Evolutionary conservation across 2,329 filamentous ascomycete genomes (phyloP).

Genomic region (Diaporthe humulicola): DNA sequence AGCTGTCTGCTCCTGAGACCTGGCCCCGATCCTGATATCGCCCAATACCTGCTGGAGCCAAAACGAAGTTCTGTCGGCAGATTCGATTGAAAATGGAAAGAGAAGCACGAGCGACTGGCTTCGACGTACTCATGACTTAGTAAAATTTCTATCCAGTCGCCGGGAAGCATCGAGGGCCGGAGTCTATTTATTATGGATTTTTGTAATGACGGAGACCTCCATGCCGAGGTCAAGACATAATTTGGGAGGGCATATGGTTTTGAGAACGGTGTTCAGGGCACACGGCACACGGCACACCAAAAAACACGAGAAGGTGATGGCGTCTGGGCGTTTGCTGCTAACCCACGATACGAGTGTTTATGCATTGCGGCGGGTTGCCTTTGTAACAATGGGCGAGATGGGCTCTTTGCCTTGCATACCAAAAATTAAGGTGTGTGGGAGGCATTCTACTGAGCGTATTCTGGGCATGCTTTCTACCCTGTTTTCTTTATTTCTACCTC

Average conservation of each 20-base stretch:
- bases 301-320: conserved; percentile 11
- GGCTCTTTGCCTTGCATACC: neutral
- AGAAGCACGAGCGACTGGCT: neutral
- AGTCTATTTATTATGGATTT: conserved; percentile 2
- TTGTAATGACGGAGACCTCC: conserved; percentile 15
- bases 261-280: conserved; percentile 4
- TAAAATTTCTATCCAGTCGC: conserved; percentile 20
- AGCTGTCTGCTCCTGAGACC: neutral
- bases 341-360: neutral
- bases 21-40: neutral
- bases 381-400: neutral
- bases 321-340: neutral
- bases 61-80: neutral
- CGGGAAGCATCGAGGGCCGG: conserved; percentile 5
- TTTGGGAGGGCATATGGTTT: neutral
- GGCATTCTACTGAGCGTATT: neutral
- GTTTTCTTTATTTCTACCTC: neutral
- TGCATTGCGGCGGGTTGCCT: conserved; percentile 4
- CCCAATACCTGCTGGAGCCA: neutral
- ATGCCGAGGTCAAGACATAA: conserved; percentile 3
- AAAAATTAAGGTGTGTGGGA: conserved; percentile 15
- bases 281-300: conserved; percentile 2
- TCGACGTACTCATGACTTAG: neutral
- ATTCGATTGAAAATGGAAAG: neutral
- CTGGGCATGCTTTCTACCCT: neutral